These are phyloP conservation scores for Golubevia sp. DNA, from an alignment of 1,284 basidiomycete species.

Conservation along the genomic window DNA sequence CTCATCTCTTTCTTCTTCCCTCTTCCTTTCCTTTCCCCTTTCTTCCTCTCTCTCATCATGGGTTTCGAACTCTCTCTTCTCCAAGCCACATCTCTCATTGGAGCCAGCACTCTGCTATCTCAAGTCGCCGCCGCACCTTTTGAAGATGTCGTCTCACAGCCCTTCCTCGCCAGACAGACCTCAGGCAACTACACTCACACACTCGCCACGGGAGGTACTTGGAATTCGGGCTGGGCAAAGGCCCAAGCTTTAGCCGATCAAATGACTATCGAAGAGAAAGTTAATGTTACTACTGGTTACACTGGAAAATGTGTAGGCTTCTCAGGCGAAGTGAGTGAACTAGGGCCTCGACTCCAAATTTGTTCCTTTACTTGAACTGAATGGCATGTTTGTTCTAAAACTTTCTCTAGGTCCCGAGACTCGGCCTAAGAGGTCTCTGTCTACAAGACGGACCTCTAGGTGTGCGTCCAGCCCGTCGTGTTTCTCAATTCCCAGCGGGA, in stretches of 20 bases:
- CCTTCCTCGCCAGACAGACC: background rate
- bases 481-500: conserved; percentile 50
- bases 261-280: conserved; percentile 2
- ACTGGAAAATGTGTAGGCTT: background rate
- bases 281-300: conserved; percentile 1
- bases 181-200: background rate
- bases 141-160: background rate
- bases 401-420: conserved; percentile 24
- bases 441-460: conserved; percentile 54
- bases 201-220: background rate
- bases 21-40: too few species aligned
- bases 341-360: too few species aligned
- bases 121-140: background rate
- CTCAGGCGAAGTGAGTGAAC: background rate
- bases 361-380: too few species aligned
- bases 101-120: background rate
- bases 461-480: conserved; percentile 38
- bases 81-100: background rate
- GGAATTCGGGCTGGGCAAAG: background rate
- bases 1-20: too few species aligned
- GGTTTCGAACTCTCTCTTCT: background rate
- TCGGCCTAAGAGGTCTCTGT: conserved; percentile 46
- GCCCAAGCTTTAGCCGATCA: background rate
- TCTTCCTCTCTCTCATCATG: too few species aligned
- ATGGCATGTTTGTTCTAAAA: too few species aligned